Base-by-base conservation (phyloP, 768 basidiomycete species). In the Nevesoporus exiguus region DNA sequence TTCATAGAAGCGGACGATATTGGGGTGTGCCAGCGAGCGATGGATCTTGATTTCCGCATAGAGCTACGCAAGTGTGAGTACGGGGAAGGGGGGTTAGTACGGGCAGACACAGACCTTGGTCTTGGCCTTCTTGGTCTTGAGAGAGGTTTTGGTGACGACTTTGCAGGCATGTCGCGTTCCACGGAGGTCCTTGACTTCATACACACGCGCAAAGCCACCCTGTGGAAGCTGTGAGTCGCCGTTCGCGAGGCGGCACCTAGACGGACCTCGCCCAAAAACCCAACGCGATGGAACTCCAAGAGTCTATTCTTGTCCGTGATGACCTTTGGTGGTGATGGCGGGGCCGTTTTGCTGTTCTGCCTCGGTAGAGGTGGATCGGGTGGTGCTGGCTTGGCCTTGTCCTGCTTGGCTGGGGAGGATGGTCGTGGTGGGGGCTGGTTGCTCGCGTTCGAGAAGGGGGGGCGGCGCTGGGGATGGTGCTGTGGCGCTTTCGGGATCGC, bases 31-130 rank as follows among this genome's bases (percentile, higher is more conserved):
- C 44, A 99, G 80, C 14, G 91, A 86, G 56, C 88, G 85, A 71
- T 99, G 96, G 45, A 99, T 93, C 77, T 96, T 97, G 65, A 99
- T 99, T 78, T 99, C 96, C 56, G 96, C 95, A 66, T 94, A 99
- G 43, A 99, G 82, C 96, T 98, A 52, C 31, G 6, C 37, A 24
- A 24, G 46, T 15, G 45, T 65, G 6, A 64, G 47, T 25, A 34
- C 31, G 43, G 21, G 11, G 7, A 10, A 9, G 19, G 11, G 19
- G 43, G 40, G 27, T 51, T 19, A 22, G 36, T 25, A 10, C 19
- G 29, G 8, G 9, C 8, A 11, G 13, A 27, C 52, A 47, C 78
- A 49, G 46, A 93, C 95, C 82, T 98, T 98, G 17, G 93, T 95
- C 73, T 96, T 96, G 22, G 93, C 94, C 71, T 98, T 98, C 75